Conservation (phyloP, 495 filamentous ascomycete genomes). For the Lasiosphaeria hispida region DNA sequence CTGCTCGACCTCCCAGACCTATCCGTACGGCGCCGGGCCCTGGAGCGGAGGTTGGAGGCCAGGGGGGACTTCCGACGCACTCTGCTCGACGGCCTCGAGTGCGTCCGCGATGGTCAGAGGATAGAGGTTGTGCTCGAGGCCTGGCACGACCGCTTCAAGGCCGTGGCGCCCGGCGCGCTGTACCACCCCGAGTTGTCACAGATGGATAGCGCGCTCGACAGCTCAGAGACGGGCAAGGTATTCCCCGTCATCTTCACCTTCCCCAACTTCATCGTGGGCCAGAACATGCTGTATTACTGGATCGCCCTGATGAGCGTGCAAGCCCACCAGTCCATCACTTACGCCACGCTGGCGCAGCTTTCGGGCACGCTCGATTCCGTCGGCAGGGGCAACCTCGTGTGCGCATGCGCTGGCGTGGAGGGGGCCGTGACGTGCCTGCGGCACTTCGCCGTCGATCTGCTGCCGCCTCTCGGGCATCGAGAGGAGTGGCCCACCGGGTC, state of each 20-base stretch:
- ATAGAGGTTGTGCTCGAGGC: not conserved
- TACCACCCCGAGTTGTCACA: not conserved
- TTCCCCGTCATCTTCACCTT: constrained; percentile 1
- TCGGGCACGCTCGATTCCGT: not conserved
- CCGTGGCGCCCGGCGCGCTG: not conserved
- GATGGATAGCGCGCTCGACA: not conserved
- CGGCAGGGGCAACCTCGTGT: not conserved
- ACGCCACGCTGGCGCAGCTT: not conserved
- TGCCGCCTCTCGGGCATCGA: constrained; percentile 1
- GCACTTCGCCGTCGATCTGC: not conserved
- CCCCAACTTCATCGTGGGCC: constrained; percentile 6
- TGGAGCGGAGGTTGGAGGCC: not conserved
- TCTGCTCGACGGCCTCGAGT: not conserved
- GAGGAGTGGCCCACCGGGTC: not conserved
- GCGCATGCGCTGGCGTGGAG: not conserved
- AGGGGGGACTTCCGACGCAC: not conserved
- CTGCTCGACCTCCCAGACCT: not conserved
- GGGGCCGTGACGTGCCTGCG: not conserved
- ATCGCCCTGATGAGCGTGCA: not conserved
- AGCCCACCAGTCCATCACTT: not conserved
- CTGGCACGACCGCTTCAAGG: not conserved
- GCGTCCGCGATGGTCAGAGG: not conserved
- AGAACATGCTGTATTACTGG: constrained; percentile 5
- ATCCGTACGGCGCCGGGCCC: not conserved
- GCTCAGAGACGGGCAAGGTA: not conserved